Evolutionary conservation across 106 monocot species (phyloP).

Genomic region (Apostasia ramifera): DNA sequence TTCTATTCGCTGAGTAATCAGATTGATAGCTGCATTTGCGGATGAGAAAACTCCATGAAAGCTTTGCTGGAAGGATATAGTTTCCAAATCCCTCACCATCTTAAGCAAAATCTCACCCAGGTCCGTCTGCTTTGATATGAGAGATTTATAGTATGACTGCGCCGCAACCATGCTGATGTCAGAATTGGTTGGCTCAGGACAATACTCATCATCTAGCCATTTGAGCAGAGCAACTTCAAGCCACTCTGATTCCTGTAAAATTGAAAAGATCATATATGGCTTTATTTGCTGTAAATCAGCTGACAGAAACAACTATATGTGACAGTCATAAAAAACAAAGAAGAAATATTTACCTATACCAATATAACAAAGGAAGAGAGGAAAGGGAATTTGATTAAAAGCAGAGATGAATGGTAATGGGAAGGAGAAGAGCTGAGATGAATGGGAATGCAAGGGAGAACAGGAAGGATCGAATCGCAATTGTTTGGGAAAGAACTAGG

Average conservation of each 20-base stretch:
- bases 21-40: conserved; percentile 76
- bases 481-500: too few relatives aligned
- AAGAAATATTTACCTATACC: too few relatives aligned
- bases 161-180: conserved; percentile 90
- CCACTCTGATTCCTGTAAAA: conserved; percentile 87
- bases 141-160: conserved; percentile 70
- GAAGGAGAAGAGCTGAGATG: too few relatives aligned
- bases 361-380: too few relatives aligned
- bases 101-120: conserved; percentile 72
- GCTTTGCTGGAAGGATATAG: conserved; percentile 74
- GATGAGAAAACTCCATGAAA: conserved; percentile 90
- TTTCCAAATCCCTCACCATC: conserved; percentile 58
- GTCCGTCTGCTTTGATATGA: conserved; percentile 45
- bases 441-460: too few relatives aligned
- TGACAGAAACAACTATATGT: too few relatives aligned
- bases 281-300: too few relatives aligned
- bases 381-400: too few relatives aligned
- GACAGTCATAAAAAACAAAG: too few relatives aligned
- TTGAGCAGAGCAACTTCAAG: conserved; percentile 67
- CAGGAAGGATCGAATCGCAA: too few relatives aligned
- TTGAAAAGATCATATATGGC: too few relatives aligned
- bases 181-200: conserved; percentile 76
- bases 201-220: conserved; percentile 91
- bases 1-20: conserved; percentile 56
- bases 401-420: too few relatives aligned